These are phyloP conservation scores for Mycena olivaceomarginata DNA, from an alignment of 768 basidiomycete species.

Conservation along the genomic window DNA sequence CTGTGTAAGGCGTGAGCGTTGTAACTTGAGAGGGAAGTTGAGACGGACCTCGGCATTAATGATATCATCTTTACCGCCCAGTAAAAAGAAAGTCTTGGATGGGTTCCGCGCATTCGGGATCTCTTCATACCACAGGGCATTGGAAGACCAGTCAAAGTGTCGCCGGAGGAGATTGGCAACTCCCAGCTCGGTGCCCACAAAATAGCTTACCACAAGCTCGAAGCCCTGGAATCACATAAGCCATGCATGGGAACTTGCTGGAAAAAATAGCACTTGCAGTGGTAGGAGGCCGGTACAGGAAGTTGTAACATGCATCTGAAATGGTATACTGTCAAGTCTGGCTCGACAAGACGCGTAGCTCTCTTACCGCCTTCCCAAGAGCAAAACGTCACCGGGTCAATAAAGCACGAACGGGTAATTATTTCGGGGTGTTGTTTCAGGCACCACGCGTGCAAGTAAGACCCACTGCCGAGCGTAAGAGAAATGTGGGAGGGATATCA, in stretches of 20 bases:
- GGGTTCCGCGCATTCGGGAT: conserved; percentile 88
- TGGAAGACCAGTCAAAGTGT: conserved; percentile 91
- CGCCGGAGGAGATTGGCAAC: conserved; percentile 90
- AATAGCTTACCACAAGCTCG: conserved; percentile 90
- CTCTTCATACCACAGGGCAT: conserved; percentile 93
- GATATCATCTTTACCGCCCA: conserved; percentile 91
- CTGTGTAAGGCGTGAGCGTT: conserved; percentile 54
- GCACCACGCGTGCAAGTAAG: conserved; percentile 93
- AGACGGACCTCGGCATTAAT: conserved; percentile 79
- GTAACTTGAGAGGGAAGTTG: conserved; percentile 1
- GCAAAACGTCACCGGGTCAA: conserved; percentile 94
- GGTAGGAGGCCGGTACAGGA: conserved; percentile 83
- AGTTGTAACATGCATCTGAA: conserved; percentile 92
- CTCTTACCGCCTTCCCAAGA: conserved; percentile 94
- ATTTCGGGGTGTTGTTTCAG: conserved; percentile 86
- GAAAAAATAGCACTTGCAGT: conserved; percentile 67
- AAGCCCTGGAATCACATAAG: conserved; percentile 71
- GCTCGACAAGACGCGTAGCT: background rate
- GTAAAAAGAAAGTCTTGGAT: conserved; percentile 79
- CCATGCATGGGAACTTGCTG: background rate
- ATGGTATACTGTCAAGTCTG: conserved; percentile 17
- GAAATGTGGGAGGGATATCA: conserved; percentile 20
- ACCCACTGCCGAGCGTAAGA: conserved; percentile 68
- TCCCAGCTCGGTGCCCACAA: conserved; percentile 91
- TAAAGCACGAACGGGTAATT: conserved; percentile 87